Base-by-base conservation (phyloP, 2,329 filamentous ascomycete species). In the Rhynchosporium secalis region DNA sequence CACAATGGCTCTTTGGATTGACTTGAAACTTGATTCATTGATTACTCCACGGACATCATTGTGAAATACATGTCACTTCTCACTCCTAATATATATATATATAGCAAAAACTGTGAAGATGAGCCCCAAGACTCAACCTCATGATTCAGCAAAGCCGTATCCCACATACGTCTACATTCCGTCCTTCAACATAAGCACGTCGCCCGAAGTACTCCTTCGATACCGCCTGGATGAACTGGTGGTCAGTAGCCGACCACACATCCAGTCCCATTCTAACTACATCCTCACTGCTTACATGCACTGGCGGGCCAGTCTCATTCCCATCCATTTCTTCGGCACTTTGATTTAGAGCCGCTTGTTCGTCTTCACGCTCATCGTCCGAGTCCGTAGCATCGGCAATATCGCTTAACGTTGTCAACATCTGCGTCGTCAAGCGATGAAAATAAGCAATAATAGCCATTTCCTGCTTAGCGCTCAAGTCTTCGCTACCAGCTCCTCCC, bases 381-480 rank as follows among this genome's bases (percentile, higher is more conserved):
- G 72, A 72, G 56, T 75, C 73, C 6, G 70, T 73, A 3, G 72
- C 72, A 60, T 85, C 81, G 5, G 90, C 82, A 3, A 90, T 76
- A 65, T 87, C 84, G 0, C 82, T 81, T 58, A 92, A 74, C 3
- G 83, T 82, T 0, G 81, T 80, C 28, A 94, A 76, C 48, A 91
- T 80, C 68, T 84, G 80, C 2, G 84, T 83, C 0, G 90, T 92
- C 57, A 92, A 79, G 1, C 90, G 85, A 75, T 93, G 90, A 75
- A 94, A 94, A 75, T 92, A 95, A 1, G 89, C 87, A 60, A 93
- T 90, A 56, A 92, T 83, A 46, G 87, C 84, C 64, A 91, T 86
- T 72, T 92, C 78, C 75, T 49, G 82, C 81, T 67, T 83, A 78
- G 33, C 79, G 76, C 5, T 75, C 70, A 36, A 45, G 38, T 66